These are phyloP conservation scores for Myochromella boudieri DNA, from an alignment of 768 basidiomycete genomes.

Conservation along the genomic window DNA sequence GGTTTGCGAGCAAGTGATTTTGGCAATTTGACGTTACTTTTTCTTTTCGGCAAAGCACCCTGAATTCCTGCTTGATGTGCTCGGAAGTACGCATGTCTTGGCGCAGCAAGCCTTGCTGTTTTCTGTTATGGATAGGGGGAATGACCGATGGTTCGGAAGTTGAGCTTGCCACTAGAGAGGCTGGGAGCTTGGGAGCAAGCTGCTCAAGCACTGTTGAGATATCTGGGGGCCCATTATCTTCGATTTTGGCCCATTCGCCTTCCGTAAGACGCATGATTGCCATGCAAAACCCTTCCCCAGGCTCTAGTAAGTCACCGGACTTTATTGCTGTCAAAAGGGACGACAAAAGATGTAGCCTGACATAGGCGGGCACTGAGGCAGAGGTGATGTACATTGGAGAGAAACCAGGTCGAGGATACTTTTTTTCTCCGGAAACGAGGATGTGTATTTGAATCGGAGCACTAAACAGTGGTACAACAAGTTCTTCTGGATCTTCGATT, in stretches of 20 bases:
- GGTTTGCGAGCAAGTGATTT: neutral
- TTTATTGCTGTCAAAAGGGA: constrained; percentile 58
- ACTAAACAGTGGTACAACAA: constrained; percentile 63
- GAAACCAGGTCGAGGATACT: constrained; percentile 43
- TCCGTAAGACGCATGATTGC: constrained; percentile 70
- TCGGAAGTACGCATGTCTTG: constrained; percentile 45
- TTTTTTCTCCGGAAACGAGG: constrained; percentile 47
- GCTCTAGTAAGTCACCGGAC: constrained; percentile 53
- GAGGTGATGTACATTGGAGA: constrained; percentile 80
- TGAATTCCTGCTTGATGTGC: constrained; percentile 55
- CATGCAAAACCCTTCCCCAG: constrained; percentile 73
- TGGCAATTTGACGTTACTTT: constrained; percentile 30
- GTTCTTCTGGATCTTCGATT: constrained; percentile 42
- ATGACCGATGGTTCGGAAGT: too few relatives aligned
- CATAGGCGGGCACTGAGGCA: constrained; percentile 67
- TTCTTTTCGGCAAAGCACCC: constrained; percentile 37
- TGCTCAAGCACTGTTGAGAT: constrained; percentile 65
- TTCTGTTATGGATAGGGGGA: too few relatives aligned
- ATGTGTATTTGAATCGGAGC: constrained; percentile 69
- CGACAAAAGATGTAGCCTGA: constrained; percentile 80
- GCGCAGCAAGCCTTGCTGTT: constrained; percentile 21
- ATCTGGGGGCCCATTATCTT: constrained; percentile 74
- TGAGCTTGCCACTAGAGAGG: constrained; percentile 4
- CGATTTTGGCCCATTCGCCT: constrained; percentile 63
- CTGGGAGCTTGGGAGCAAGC: constrained; percentile 40